phyloP scores from a whole-genome alignment of 2,329 filamentous ascomycete genomes.

The Aspergillus fumigatiaffinis region DNA sequence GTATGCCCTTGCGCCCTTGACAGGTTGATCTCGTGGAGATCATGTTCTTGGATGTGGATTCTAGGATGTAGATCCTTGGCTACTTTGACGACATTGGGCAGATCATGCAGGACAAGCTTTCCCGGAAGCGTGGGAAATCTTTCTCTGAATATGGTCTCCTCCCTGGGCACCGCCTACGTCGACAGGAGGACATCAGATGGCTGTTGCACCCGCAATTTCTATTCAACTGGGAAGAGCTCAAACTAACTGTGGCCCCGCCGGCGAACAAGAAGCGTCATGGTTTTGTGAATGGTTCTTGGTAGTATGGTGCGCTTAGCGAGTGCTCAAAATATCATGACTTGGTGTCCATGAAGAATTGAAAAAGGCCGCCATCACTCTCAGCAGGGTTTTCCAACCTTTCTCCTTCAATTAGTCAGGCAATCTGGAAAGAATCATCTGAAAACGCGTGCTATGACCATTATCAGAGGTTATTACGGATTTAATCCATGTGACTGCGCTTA shows the following conservation, averaged over 20 bases:
- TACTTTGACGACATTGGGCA: conserved; percentile 28
- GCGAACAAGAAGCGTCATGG: conserved; percentile 17
- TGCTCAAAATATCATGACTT: conserved; percentile 25
- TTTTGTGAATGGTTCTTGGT: conserved; percentile 22
- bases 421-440: background rate
- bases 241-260: conserved; percentile 10
- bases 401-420: conserved; percentile 21
- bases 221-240: conserved; percentile 13
- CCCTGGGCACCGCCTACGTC: conserved; percentile 39
- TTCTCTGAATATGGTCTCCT: conserved; percentile 29
- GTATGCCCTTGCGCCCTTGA: conserved; percentile 21
- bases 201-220: conserved; percentile 2
- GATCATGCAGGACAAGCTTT: conserved; percentile 35
- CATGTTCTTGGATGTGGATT: conserved; percentile 4
- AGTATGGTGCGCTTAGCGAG: conserved; percentile 16
- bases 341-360: conserved; percentile 23
- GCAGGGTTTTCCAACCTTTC: conserved; percentile 27
- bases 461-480: too few relatives aligned
- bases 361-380: conserved; percentile 25
- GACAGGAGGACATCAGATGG: conserved; percentile 21
- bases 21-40: conserved; percentile 19
- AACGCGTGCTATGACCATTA: too few relatives aligned
- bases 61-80: conserved; percentile 7
- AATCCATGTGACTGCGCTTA: background rate
- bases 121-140: conserved; percentile 24